Conservation (phyloP, 2,329 filamentous ascomycete species). For the Claviceps sp. region DNA sequence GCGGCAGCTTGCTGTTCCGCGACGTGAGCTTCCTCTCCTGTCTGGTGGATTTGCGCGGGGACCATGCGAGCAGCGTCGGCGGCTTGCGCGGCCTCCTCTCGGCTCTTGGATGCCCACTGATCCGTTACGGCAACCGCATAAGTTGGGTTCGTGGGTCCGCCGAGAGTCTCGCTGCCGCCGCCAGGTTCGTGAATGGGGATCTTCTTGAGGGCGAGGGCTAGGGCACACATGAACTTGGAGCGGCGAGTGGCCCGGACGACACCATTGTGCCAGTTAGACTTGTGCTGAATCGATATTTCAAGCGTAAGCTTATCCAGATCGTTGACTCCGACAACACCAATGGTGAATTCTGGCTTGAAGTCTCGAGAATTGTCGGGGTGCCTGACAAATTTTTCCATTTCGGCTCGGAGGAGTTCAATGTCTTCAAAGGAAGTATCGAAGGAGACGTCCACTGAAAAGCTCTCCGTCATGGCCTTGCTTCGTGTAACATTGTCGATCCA, state of each 20-base stretch:
- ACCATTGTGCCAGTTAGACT: constrained; percentile 87
- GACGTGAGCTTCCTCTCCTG: constrained; percentile 15
- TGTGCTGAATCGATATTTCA: constrained; percentile 75
- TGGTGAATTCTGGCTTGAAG: constrained; percentile 71
- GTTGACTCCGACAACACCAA: constrained; percentile 66
- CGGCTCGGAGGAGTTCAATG: constrained; percentile 67
- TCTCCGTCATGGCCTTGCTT: constrained; percentile 83
- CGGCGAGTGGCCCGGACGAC: constrained; percentile 64
- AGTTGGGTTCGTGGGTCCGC: constrained; percentile 58
- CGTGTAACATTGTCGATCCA: constrained; percentile 93
- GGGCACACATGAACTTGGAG: constrained; percentile 93
- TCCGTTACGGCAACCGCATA: constrained; percentile 71
- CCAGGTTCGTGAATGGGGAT: constrained; percentile 76
- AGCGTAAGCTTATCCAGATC: constrained; percentile 82
- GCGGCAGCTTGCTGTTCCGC: constrained; percentile 31
- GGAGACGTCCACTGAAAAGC: constrained; percentile 63
- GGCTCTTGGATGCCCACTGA: constrained; percentile 48
- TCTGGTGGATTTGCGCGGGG: constrained; percentile 26
- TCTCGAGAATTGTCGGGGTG: constrained; percentile 78
- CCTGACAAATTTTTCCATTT: constrained; percentile 76
- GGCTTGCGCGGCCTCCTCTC: constrained; percentile 42
- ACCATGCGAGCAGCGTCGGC: constrained; percentile 56
- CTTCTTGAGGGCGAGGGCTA: constrained; percentile 72
- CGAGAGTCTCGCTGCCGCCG: constrained; percentile 49
- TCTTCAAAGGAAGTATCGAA: constrained; percentile 86